Evolutionary conservation across 768 basidiomycete genomes (phyloP).

Genomic region (Lactarius evosmus): DNA sequence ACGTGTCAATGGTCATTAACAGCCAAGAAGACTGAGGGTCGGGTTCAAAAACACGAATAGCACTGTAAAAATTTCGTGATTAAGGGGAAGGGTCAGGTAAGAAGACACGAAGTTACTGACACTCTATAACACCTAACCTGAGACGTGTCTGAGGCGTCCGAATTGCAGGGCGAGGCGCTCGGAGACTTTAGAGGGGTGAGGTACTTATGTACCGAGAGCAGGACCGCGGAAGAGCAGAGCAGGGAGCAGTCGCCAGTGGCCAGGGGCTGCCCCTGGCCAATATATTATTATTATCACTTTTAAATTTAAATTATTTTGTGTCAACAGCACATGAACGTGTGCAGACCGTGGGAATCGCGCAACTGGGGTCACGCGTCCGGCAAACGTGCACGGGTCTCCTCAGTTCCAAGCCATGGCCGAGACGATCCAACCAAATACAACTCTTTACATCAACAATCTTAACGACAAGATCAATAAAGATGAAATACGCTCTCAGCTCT

Average conservation of each 20-base stretch:
- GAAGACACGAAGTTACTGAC: neutral
- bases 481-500: constrained; percentile 79
- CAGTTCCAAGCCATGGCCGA: constrained; percentile 39
- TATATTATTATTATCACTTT: neutral
- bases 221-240: neutral
- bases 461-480: constrained; percentile 92
- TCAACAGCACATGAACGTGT: constrained; percentile 7
- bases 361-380: neutral
- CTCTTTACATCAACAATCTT: constrained; percentile 90
- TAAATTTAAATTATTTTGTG: neutral
- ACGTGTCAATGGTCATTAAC: constrained; percentile 27
- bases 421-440: constrained; percentile 69
- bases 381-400: constrained; percentile 22
- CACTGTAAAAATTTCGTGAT: neutral
- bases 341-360: neutral
- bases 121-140: neutral
- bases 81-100: neutral
- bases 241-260: neutral
- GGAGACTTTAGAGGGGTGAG: neutral
- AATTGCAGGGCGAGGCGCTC: neutral
- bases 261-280: constrained; percentile 1
- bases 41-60: neutral
- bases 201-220: neutral
- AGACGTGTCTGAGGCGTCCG: neutral
- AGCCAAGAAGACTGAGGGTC: constrained; percentile 1